Evolutionary conservation across 2,329 filamentous ascomycete species (phyloP), one percentile per base, ranked within the genome.

Genomic region (Alternaria sp.): DNA sequence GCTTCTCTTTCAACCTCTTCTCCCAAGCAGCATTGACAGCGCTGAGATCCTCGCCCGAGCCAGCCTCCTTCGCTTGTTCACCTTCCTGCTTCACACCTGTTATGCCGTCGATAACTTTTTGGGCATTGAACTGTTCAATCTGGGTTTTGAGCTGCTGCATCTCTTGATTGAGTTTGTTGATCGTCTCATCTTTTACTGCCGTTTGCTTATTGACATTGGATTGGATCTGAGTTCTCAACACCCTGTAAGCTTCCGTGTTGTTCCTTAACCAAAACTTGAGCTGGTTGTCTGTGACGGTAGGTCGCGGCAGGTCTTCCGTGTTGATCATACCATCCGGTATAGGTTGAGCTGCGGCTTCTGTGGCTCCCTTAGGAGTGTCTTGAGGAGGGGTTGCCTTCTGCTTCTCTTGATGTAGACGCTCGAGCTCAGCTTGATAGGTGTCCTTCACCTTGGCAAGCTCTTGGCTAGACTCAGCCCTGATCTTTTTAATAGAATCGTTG

Each of bases 401-500:
- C 13, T 41, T 51, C 33, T 55, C 63, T 56, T 44, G 56, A 34
- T 46, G 58, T 39, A 70, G 58, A 44, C 76, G 77, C 11, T 76
- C 69, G 8, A 80, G 69, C 40, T 80, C 77, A 31, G 72, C 68
- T 26, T 71, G 68, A 41, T 78, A 75, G 51, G 77, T 72, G 10
- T 71, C 78, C 46, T 82, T 79, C 52, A 86, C 80, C 54, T 80
- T 74, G 39, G 69, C 67, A 41, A 72, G 67, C 13, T 79, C 82
- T 31, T 66, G 60, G 23, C 67, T 61, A 2, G 60, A 60, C 33
- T 67, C 63, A n/a, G 61, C 61, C 9, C 60, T 61, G 51, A 67
- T 61, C 51, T 84, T 80, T 68, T 90, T 90, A 58, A 91, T 82
- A 10, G 84, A 87, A 29, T 86, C 84, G 70, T 93, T 90, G 14